phyloP scores from a whole-genome alignment of 345 rosid genomes.

The Eucalyptus pauciflora region DNA sequence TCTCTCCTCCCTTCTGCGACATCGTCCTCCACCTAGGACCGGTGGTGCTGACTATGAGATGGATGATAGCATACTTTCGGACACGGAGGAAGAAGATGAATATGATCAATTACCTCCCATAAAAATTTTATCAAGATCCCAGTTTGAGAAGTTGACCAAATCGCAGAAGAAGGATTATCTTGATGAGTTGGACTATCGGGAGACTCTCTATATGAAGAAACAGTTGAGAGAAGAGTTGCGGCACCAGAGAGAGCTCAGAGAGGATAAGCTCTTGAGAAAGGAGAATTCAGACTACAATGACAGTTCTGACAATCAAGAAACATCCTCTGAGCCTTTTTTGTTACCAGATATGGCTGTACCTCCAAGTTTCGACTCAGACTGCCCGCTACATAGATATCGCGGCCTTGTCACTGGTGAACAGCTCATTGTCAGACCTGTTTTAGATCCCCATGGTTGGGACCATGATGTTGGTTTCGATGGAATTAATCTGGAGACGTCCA shows the following conservation, averaged over 20 bases:
- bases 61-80: slow-evolving; percentile 33
- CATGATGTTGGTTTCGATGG: slow-evolving; percentile 92
- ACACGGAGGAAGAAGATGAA: slow-evolving; percentile 62
- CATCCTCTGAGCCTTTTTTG: slow-evolving; percentile 36
- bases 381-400: slow-evolving; percentile 55
- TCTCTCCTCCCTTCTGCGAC: slow-evolving; percentile 62
- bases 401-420: slow-evolving; percentile 42
- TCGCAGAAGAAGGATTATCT: slow-evolving; percentile 71
- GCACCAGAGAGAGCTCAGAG: slow-evolving; percentile 29
- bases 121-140: slow-evolving; percentile 64
- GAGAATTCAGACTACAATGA: slow-evolving; percentile 10
- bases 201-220: slow-evolving; percentile 76
- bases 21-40: slow-evolving; percentile 27
- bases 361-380: slow-evolving; percentile 69
- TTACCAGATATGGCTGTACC: slow-evolving; percentile 83
- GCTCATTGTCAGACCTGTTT: slow-evolving; percentile 72
- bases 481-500: slow-evolving; percentile 62
- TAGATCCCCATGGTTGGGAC: slow-evolving; percentile 95
- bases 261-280: slow-evolving; percentile 26
- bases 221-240: slow-evolving; percentile 65
- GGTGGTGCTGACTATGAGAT: slow-evolving; percentile 44
- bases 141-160: slow-evolving; percentile 56
- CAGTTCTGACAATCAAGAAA: slow-evolving; percentile 14
- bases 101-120: slow-evolving; percentile 85
- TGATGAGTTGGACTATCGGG: slow-evolving; percentile 85